A percentile compares a stretch with the other conserved stretches of the same genome.
phyloP scores from a whole-genome alignment of 345 rosid species.

The Salix koriyanagi region DNA sequence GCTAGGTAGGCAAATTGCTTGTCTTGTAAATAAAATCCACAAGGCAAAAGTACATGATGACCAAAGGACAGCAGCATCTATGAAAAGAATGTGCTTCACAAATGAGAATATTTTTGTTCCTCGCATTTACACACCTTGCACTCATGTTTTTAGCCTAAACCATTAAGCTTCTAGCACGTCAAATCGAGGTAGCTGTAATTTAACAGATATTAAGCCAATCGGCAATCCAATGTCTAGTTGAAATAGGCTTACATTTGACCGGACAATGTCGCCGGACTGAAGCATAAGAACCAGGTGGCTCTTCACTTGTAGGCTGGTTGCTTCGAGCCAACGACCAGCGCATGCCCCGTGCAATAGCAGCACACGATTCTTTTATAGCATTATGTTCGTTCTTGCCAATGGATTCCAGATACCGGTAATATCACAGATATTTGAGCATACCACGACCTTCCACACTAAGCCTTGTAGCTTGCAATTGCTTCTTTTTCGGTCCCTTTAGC shows the following conservation, averaged over 20 bases:
- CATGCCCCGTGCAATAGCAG: neutral
- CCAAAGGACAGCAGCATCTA: neutral
- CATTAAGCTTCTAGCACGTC: neutral
- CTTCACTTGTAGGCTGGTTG: neutral
- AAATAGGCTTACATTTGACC: neutral
- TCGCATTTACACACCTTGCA: neutral
- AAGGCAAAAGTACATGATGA: neutral
- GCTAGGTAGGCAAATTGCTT: neutral
- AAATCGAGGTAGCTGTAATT: neutral
- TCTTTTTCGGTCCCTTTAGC: slow-evolving; percentile 93
- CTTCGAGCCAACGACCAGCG: neutral
- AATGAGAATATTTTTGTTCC: neutral
- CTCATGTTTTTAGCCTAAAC: neutral
- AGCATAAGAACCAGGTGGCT: neutral
- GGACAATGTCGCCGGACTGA: neutral
- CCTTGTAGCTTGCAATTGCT: slow-evolving; percentile 81
- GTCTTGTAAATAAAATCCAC: neutral
- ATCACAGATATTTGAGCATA: slow-evolving; percentile 82
- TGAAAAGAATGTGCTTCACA: neutral
- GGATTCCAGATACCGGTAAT: neutral
- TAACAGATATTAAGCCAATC: neutral
- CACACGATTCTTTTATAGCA: neutral
- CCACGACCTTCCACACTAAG: slow-evolving; percentile 97
- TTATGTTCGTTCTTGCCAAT: neutral
- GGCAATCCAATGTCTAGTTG: neutral